Evolutionary conservation across 352 stramenopile species (phyloP).

Genomic region (Peronosclerospora sorghi): DNA sequence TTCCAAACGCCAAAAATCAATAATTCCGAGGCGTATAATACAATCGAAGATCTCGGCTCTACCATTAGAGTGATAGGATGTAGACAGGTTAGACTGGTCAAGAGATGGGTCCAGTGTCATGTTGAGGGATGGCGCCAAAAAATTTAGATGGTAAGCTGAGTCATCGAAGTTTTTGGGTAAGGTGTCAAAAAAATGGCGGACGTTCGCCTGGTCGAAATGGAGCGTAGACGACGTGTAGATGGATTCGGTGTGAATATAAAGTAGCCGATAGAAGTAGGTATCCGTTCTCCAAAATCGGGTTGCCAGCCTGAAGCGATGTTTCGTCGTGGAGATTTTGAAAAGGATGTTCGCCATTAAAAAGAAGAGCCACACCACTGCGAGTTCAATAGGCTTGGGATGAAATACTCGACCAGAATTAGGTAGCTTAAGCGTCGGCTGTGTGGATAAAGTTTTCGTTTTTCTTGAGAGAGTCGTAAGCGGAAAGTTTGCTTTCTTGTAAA

Average conservation of each 20-base stretch:
- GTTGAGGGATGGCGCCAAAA: constrained; percentile 4
- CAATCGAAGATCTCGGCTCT: not conserved
- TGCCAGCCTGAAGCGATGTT: not conserved
- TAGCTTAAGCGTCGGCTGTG: too few species aligned
- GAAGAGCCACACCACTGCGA: not conserved
- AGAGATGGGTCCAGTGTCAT: not conserved
- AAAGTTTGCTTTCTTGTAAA: too few species aligned
- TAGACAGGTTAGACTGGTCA: not conserved
- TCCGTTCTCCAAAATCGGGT: not conserved
- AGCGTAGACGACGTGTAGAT: constrained; percentile 2
- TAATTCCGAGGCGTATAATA: too few species aligned
- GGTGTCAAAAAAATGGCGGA: not conserved
- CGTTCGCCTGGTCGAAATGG: not conserved
- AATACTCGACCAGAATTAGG: too few species aligned
- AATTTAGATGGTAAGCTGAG: not conserved
- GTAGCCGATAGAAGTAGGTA: not conserved
- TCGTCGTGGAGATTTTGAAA: not conserved
- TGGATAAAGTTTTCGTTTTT: too few species aligned
- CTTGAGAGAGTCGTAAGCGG: too few species aligned
- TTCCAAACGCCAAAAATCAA: not conserved
- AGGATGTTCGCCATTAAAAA: not conserved
- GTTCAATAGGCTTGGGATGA: too few species aligned
- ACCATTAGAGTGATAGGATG: not conserved
- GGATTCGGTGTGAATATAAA: not conserved
- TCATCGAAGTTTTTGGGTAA: not conserved